phyloP scores from a whole-genome alignment of 2,329 filamentous ascomycete species.

The Botrytis elliptica region DNA sequence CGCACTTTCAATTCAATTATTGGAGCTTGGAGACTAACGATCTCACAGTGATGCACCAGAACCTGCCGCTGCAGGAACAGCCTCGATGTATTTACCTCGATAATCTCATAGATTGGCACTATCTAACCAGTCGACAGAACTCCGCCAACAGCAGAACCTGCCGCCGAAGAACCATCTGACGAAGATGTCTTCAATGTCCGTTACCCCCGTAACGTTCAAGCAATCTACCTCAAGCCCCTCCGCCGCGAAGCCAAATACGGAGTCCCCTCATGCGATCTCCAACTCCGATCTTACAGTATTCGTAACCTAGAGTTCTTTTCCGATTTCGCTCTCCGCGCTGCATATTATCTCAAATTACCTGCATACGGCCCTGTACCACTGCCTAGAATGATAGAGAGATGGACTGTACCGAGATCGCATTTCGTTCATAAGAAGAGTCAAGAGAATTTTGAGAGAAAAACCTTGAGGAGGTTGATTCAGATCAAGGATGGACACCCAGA shows the following conservation, averaged over 20 bases:
- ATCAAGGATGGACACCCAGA: constrained; percentile 90
- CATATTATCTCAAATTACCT: constrained; percentile 87
- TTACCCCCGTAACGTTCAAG: constrained; percentile 77
- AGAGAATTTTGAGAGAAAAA: constrained; percentile 96
- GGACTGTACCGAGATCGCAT: constrained; percentile 85
- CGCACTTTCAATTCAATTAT: neutral
- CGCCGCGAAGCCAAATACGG: constrained; percentile 72
- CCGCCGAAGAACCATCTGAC: neutral
- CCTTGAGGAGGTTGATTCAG: constrained; percentile 80
- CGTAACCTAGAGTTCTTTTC: constrained; percentile 91
- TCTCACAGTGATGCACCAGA: constrained; percentile 4
- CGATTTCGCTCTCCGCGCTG: constrained; percentile 91
- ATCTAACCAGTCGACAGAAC: constrained; percentile 19
- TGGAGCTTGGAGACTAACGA: neutral
- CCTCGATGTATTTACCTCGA: constrained; percentile 9
- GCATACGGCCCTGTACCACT: constrained; percentile 83
- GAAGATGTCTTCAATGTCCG: constrained; percentile 43
- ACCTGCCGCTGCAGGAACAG: neutral
- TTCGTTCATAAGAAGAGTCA: constrained; percentile 98
- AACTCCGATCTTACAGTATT: constrained; percentile 85
- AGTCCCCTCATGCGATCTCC: constrained; percentile 83
- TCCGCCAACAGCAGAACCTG: constrained; percentile 3
- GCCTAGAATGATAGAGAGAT: constrained; percentile 83
- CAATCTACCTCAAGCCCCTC: constrained; percentile 81
- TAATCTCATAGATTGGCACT: neutral